Base-by-base conservation (phyloP, 73 alveolate genomes). In the Paramecium octaurelia region DNA sequence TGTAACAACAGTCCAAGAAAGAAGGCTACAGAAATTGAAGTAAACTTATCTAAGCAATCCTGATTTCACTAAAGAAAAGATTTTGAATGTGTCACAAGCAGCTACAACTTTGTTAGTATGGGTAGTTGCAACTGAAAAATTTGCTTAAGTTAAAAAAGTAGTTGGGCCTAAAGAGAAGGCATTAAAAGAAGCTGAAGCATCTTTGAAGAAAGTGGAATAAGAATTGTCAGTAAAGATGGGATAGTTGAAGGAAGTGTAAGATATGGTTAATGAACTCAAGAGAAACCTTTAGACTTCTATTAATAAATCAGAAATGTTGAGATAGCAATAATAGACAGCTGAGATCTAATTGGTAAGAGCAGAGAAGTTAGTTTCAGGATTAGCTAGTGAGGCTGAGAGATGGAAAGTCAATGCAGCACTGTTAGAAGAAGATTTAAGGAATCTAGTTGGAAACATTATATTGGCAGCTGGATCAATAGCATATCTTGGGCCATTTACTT, bases 401-500 rank as follows among this genome's bases (percentile, higher is more conserved):
- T 96, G 99, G 99, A 95, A 94, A 84, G 98, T 95, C 18, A 94
- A 92, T 88, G 96, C 95, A 46, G 92, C 95, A 8, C 38, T 93
- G 50, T 89, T 97, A 91, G 98, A 97, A 58, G 98, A 92, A 86
- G 99, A 99, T 89, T 88, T 98, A 57, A 94, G 97, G 68, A 98
- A 98, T 86, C 93, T 99, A 68, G 94, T 99, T 84, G 99, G 99
- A 27, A 98, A 99, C 95, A 99, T 98, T 73, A 97, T 99, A 31
- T 93, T 99, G 70, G 98, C 99, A 23, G 99, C 99, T 59, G 99
- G 99, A 40, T 97, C 97, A 46, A 96, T 98, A 44, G 98, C 99
- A 34, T 99, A 99, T 88, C 97, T 98, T 18, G 99, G 99, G n/a
- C 99, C 99, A 58, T 99, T 99, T 95, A 99, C 99, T 2, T 96